Conservation (phyloP, 257 asterid genomes). For the Rehmannia glutinosa region DNA sequence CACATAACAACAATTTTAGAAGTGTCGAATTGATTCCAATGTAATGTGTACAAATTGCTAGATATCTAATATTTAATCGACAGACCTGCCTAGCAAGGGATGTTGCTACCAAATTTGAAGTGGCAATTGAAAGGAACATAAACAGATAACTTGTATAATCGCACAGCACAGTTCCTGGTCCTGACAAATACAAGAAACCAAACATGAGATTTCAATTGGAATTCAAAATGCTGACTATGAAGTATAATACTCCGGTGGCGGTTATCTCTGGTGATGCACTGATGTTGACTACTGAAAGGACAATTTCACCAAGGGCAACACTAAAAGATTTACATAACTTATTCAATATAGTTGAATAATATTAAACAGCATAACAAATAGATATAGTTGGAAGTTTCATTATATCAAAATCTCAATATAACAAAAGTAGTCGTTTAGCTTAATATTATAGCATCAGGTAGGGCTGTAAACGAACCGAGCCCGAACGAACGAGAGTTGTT, state of each 20-base stretch:
- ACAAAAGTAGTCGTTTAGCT: background rate
- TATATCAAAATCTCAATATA: background rate
- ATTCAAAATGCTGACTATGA: background rate
- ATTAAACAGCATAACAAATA: background rate
- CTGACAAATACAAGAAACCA: slow-evolving; percentile 32
- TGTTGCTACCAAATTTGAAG: slow-evolving; percentile 87
- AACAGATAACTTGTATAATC: slow-evolving; percentile 64
- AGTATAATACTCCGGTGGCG: background rate
- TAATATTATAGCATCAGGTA: too few species aligned
- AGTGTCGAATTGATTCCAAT: background rate
- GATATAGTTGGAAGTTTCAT: background rate
- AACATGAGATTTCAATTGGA: background rate
- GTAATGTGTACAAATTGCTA: background rate
- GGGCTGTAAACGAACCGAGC: too few species aligned
- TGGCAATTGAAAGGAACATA: slow-evolving; percentile 89
- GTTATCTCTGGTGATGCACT: background rate
- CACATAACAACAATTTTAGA: background rate
- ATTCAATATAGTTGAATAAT: too few species aligned
- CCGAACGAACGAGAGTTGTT: too few species aligned
- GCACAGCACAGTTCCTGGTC: slow-evolving; percentile 82
- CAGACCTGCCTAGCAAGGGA: slow-evolving; percentile 73
- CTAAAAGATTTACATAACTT: too few species aligned
- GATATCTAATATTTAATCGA: slow-evolving; percentile 34
- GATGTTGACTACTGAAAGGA: background rate
- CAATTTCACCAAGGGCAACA: background rate